Percentiles rank a stretch among this genome's conserved stretches.
Evolutionary conservation across 2,329 filamentous ascomycete species (phyloP).

Genomic region (Purpureocillium lavendulum): DNA sequence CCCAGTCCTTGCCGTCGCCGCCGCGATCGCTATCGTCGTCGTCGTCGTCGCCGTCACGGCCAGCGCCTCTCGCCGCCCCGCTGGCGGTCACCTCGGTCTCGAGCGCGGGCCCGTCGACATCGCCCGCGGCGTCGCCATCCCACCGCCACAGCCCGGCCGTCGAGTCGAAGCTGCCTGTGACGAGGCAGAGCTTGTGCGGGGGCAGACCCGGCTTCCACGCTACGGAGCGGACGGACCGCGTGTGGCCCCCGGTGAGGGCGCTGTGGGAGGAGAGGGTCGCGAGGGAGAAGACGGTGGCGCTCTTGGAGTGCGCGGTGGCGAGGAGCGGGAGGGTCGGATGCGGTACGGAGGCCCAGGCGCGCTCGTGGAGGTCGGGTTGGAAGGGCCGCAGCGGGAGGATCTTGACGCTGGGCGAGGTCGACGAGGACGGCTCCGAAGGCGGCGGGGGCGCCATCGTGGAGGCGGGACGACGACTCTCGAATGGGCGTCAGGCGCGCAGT

Average conservation of each 20-base stretch:
- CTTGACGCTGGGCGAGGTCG: conserved; percentile 6
- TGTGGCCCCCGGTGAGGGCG: conserved; percentile 77
- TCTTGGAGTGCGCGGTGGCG: conserved; percentile 81
- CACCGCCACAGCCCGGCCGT: conserved; percentile 79
- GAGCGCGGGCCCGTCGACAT: conserved; percentile 6
- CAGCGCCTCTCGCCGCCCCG: conserved; percentile 34
- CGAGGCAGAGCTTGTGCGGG: conserved; percentile 62
- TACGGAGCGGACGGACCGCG: conserved; percentile 75
- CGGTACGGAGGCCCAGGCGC: conserved; percentile 78
- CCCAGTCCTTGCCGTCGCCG: conserved; percentile 74
- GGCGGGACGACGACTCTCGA: no score
- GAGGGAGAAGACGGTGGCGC: conserved; percentile 83
- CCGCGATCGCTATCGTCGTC: conserved; percentile 35
- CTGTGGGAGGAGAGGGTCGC: conserved; percentile 71
- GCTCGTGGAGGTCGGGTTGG: conserved; percentile 52
- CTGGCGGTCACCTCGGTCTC: conserved; percentile 1
- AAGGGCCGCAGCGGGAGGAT: conserved; percentile 41
- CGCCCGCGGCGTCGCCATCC: conserved; percentile 34
- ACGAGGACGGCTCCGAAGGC: neutral
- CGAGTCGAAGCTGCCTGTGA: conserved; percentile 89
- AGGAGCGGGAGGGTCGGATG: conserved; percentile 83
- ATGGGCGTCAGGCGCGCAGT: no score
- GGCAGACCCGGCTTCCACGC: conserved; percentile 76
- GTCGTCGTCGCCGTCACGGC: conserved; percentile 11
- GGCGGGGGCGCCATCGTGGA: neutral